Base-by-base conservation (phyloP, 352 stramenopile genomes). In the Globisporangium paroecandrum region DNA sequence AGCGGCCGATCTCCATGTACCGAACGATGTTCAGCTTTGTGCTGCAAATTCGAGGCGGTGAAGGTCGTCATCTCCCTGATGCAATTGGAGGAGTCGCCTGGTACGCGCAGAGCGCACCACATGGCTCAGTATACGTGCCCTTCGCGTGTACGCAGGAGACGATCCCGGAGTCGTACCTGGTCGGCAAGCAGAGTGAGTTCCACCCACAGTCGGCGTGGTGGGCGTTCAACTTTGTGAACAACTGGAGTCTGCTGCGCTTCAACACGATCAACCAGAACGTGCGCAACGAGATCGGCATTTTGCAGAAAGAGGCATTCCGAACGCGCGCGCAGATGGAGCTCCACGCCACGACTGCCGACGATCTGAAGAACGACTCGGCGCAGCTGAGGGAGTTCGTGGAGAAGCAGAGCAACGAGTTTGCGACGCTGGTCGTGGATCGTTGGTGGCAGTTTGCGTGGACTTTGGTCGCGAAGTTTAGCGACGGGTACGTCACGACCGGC, bases 1-100 rank as follows among this genome's bases (percentile, higher is more conserved):
- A 97, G 72, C 85, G 94, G 3, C 75, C 90, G 7, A 98, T 98
- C 65, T 97, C 90, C 9, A 85, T 98, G 65, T 96, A 92, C 65
- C 90, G 94, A 25, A 98, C 93, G 29, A 58, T 91, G 13, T 94
- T 85, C 62, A 89, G 80, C 47, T 97, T 98, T 72, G 82, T 89
- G 29, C 67, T 89, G 13, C 85, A 94, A 62, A 74, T 66, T 22
- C 72, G 81, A 1, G 65, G 43, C 12, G 43, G 18, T 12, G 41
- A 43, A 15, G 36, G 6, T n/a, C 15, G 49, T 25, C 66, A 68
- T 0, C 64, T 85, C 1, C 69, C 77, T 0, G 73, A 91, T 62
- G 70, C 75, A 2, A 32, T 91, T 27, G 78, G 70, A 38, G 80
- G 83, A n/a, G 75, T 89, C 8, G 74, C 74, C 29, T 92, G 85